These are phyloP conservation scores for Heimioporus sp. DNA, from an alignment of 768 basidiomycete genomes.

Conservation along the genomic window DNA sequence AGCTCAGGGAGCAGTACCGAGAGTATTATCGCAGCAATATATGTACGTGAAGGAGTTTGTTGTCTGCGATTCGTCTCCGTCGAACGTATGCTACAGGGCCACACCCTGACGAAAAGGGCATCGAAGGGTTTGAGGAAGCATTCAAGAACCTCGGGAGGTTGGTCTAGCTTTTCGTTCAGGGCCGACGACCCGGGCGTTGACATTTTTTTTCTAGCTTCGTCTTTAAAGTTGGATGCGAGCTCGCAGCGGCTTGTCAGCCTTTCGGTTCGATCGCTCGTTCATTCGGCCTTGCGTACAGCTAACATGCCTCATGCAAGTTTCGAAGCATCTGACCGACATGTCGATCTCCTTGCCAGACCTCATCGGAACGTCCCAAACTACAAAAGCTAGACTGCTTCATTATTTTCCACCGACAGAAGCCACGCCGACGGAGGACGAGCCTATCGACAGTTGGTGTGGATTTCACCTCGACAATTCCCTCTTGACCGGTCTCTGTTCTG, in stretches of 20 bases:
- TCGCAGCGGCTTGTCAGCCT: constrained; percentile 87
- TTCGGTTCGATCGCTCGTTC: constrained; percentile 57
- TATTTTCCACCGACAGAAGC: constrained; percentile 77
- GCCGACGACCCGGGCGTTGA: constrained; percentile 1
- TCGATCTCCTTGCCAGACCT: constrained; percentile 68
- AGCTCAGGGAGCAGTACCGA: constrained; percentile 56
- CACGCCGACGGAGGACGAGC: constrained; percentile 49
- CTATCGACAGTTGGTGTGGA: constrained; percentile 90
- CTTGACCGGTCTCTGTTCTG: constrained; percentile 90
- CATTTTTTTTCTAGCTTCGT: constrained; percentile 52
- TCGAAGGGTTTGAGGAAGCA: constrained; percentile 79
- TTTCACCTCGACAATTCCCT: constrained; percentile 92
- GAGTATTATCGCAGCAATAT: constrained; percentile 91
- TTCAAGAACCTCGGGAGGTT: constrained; percentile 88
- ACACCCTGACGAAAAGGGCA: constrained; percentile 45
- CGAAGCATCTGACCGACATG: constrained; percentile 59
- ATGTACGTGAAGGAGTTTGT: constrained; percentile 47
- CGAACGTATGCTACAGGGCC: constrained; percentile 57
- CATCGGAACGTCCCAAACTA: constrained; percentile 75
- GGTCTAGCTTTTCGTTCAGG: constrained; percentile 8
- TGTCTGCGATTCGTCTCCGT: too few species aligned
- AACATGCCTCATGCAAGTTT: constrained; percentile 40
- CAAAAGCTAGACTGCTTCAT: constrained; percentile 92
- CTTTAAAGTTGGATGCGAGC: constrained; percentile 74
- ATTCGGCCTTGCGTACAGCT: neutral